Evolutionary conservation across 306 rosid genomes (phyloP).

Genomic region (Vigna reflexopilosa): DNA sequence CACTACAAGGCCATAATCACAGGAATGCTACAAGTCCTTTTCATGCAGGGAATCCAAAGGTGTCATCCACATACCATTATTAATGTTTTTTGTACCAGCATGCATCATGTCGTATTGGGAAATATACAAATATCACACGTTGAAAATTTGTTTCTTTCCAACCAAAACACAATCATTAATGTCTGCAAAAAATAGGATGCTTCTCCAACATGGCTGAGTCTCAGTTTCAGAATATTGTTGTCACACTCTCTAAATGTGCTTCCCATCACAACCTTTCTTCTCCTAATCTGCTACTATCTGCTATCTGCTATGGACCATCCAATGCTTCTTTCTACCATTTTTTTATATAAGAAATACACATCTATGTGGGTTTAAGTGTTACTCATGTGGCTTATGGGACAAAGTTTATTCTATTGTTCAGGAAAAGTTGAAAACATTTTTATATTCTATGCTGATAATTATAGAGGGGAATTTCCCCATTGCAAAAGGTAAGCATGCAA

Average conservation of each 20-base stretch:
- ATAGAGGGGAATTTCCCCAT: background rate
- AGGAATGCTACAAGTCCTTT: conserved; percentile 49
- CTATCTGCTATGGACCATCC: conserved; percentile 31
- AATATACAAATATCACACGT: conserved; percentile 35
- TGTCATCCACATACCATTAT: conserved; percentile 38
- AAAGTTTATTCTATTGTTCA: conserved; percentile 35
- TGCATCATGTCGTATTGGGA: conserved; percentile 38
- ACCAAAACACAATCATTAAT: conserved; percentile 37
- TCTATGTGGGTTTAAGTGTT: conserved; percentile 42
- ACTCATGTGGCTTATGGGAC: conserved; percentile 50
- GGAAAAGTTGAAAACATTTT: background rate
- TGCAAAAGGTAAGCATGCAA: background rate
- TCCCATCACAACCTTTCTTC: conserved; percentile 36
- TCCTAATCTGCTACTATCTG: background rate
- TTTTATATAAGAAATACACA: background rate
- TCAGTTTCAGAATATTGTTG: conserved; percentile 42
- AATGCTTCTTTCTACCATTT: too few species aligned
- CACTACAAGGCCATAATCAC: conserved; percentile 35
- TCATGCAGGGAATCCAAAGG: conserved; percentile 65
- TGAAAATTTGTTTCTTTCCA: conserved; percentile 39
- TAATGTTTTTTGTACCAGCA: conserved; percentile 41
- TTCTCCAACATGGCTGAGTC: background rate
- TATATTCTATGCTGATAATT: background rate
- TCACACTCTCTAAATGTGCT: conserved; percentile 42
- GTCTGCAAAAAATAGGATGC: conserved; percentile 26